Base-by-base conservation (phyloP, 2,329 filamentous ascomycete genomes). In the Monosporascus sp. region DNA sequence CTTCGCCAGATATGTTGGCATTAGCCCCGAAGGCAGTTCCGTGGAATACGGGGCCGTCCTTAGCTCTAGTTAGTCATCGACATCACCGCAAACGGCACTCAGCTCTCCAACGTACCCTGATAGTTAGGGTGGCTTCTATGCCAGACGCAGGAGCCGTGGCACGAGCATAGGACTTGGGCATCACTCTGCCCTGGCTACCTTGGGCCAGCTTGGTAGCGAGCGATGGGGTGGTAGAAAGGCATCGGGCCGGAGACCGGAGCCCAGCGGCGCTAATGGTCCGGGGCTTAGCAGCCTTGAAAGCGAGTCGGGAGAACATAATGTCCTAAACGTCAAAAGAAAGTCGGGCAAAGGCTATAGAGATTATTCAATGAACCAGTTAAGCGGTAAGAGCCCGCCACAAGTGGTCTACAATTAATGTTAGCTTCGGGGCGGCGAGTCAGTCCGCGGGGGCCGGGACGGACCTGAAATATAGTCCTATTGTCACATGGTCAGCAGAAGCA, bases 1-100 rank as follows among this genome's bases (percentile, higher is more conserved):
- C 94, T 78, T 99, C 94, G 64, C 94, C 94, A 59, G 92, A 96
- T 70, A 97, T 89, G 80, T 97, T 99, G 72, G 88, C 84, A 73
- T 95, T 94, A 68, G 94, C 94, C 66, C 94, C 94, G 66, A 97
- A 99, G 55, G 93, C 96, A 70, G 89, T 96, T 70, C 94, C 94
- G 65, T 90, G 89, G 79, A 96, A 97, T 68, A 97, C 87, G 45
- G 94, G 94, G 57, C 94, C 94, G 77, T 96, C 90, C 85, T 91
- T 67, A 36, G 57, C 50, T 56, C 49, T 31, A 25, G 54, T 67
- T 57, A 65, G 70, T 64, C 31, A 67, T 62, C 57, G 48, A 58
- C n/a, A 53, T 48, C 55, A 51, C 43, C 17, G 24, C 38, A 5
- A n/a, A 48, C 43, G 24, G 27, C n/a, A 50, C 44, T 38, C 9